Evolutionary conservation across 768 basidiomycete species (phyloP), one percentile per base, ranked within the genome.

Genomic region (Lactarius sanguifluus): DNA sequence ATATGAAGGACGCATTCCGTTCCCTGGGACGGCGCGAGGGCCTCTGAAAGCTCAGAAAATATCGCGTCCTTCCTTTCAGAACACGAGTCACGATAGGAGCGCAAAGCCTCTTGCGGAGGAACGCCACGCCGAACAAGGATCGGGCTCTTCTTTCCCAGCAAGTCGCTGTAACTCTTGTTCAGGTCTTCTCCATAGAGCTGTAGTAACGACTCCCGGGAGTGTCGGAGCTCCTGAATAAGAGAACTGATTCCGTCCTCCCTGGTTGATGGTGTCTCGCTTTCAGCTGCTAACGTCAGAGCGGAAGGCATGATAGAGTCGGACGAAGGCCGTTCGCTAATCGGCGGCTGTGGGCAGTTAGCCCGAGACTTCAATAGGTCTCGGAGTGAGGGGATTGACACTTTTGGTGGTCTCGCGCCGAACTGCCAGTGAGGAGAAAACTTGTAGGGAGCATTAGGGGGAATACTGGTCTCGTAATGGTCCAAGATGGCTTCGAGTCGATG

Each of bases 101-200:
- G 54, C 12, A 62, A 20, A 6, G 23, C 13, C 5, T 56, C 54
- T 2, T 32, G 61, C 3, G 61, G 23, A n/a, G 61, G 61, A 38
- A 28, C 8, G 13, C n/a, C 18, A 25, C 16, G 15, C 6, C 6
- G 10, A 36, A 10, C 32, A 34, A 28, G 25, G 20, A 18, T 15
- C 20, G 36, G 7, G 20, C 10, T 30, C 16, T 1, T 10, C 52
- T 61, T 41, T 38, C 16, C 34, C 25, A 50, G 36, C 20, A 61
- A 9, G 30, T 50, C 47, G 2, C 8, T 4, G 32, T 36, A 34
- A 36, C 60, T 61, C 13, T 50, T 61, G 4, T 61, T 16, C 6
- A 61, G 15, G 9, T 61, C 59, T 18, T 61, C 23, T 47, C 60
- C 60, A 20, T 61, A 61, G 34, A 61, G n/a, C 60, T 16, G 60